A percentile compares a stretch with the other conserved stretches of the same genome.
These are phyloP conservation scores for Euphorbia celastroides DNA, from an alignment of 441 rosid genomes.

Conservation along the genomic window DNA sequence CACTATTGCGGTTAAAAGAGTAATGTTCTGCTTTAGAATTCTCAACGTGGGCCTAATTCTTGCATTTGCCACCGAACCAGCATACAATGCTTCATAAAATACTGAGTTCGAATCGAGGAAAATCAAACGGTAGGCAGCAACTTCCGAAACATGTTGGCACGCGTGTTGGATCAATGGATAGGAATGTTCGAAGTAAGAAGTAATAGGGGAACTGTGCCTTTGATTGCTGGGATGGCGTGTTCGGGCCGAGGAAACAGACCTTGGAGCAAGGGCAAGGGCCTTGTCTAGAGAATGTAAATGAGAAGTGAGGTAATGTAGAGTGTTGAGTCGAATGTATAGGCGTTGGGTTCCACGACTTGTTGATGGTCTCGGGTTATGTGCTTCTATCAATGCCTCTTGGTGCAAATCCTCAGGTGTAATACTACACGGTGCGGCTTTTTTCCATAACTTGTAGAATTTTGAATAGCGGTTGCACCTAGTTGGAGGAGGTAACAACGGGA, in stretches of 20 bases:
- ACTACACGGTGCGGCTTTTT: conserved; percentile 60
- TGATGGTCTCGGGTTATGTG: conserved; percentile 66
- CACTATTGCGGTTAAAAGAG: conserved; percentile 61
- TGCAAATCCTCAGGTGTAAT: conserved; percentile 26
- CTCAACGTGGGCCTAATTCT: conserved; percentile 60
- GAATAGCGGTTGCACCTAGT: conserved; percentile 82
- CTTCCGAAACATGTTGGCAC: conserved; percentile 73
- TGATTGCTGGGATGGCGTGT: conserved; percentile 28
- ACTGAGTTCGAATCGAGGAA: conserved; percentile 71
- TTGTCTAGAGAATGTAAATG: conserved; percentile 71
- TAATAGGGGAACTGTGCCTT: conserved; percentile 30
- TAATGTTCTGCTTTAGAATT: conserved; percentile 61
- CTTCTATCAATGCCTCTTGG: conserved; percentile 27
- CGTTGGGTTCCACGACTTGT: conserved; percentile 89
- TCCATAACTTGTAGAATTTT: conserved; percentile 61
- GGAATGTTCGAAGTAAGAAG: conserved; percentile 60
- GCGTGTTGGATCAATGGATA: conserved; percentile 56
- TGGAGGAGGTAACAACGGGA: conserved; percentile 74
- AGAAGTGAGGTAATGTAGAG: conserved; percentile 59
- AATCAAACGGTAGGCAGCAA: conserved; percentile 76
- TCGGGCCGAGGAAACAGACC: conserved; percentile 34
- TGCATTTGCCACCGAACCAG: conserved; percentile 50
- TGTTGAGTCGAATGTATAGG: conserved; percentile 78
- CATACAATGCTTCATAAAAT: conserved; percentile 63
- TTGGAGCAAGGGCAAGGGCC: conserved; percentile 55